Evolutionary conservation across 2,329 filamentous ascomycete genomes (phyloP).

Genomic region (Verticillium albo-atrum): DNA sequence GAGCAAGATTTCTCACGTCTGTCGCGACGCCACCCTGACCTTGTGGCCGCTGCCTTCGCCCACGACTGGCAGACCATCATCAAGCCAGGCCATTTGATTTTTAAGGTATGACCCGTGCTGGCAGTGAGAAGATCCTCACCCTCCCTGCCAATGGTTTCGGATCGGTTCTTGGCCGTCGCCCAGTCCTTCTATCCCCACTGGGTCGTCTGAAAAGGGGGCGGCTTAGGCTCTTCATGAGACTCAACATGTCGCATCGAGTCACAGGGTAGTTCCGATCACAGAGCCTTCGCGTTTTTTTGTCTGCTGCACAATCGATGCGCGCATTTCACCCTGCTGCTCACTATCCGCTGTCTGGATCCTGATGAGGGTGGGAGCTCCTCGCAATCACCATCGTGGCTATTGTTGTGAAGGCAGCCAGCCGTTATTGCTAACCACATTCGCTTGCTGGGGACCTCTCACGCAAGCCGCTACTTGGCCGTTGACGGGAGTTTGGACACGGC

Average conservation of each 20-base stretch:
- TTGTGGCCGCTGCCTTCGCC: neutral
- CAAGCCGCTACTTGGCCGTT: no score
- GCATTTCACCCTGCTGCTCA: neutral
- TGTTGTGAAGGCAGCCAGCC: neutral
- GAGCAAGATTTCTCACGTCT: neutral
- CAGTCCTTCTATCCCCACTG: neutral
- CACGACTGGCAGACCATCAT: neutral
- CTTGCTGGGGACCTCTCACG: no score
- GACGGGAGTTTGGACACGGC: neutral
- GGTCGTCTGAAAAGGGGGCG: neutral
- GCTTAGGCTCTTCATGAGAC: neutral
- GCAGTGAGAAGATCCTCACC: neutral
- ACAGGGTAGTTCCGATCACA: neutral
- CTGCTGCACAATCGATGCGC: neutral
- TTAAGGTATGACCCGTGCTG: neutral
- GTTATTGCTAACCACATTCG: no score
- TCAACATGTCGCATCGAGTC: neutral
- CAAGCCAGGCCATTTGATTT: neutral
- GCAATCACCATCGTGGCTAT: no score
- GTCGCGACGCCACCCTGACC: neutral
- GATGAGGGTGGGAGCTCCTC: no score
- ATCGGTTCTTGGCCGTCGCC: neutral
- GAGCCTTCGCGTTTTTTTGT: neutral
- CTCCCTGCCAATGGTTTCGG: neutral
- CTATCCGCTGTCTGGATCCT: no score